Conservation (phyloP, 495 filamentous ascomycete genomes). For the Amphirosellinia nigrospora region DNA sequence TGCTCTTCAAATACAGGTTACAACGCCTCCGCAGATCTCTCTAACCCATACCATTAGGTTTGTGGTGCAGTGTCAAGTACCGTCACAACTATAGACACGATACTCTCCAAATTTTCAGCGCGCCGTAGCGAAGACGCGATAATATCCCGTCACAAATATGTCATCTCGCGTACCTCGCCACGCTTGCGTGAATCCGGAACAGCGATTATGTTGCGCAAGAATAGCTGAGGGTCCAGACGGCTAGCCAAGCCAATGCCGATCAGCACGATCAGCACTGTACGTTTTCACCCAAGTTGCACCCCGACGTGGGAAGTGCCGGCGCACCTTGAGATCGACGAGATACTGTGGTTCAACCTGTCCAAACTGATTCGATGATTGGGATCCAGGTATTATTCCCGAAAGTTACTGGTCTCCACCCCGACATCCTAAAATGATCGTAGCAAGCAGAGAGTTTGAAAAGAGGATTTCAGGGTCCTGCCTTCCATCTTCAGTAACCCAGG, state of each 20-base stretch:
- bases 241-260: constrained; percentile 15
- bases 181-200: not conserved
- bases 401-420: not conserved
- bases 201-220: not conserved
- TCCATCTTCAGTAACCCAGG: constrained; percentile 5
- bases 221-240: not conserved
- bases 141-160: constrained; percentile 3
- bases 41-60: not conserved
- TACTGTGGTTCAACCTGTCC: not conserved
- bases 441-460: no score
- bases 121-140: not conserved
- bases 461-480: constrained; percentile 10
- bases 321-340: constrained; percentile 8
- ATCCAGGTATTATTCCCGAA: not conserved
- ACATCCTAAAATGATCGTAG: constrained; percentile 5
- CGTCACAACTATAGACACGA: not conserved
- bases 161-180: not conserved
- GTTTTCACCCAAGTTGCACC: constrained; percentile 11
- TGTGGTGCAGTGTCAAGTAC: constrained; percentile 1
- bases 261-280: constrained; percentile 17
- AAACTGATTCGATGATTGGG: not conserved
- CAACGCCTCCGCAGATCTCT: not conserved
- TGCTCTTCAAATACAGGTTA: not conserved
- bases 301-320: constrained; percentile 13
- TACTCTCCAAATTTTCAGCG: not conserved